Conservation (phyloP, 2,329 filamentous ascomycete genomes). For the Arthrobotrys megalospora region DNA sequence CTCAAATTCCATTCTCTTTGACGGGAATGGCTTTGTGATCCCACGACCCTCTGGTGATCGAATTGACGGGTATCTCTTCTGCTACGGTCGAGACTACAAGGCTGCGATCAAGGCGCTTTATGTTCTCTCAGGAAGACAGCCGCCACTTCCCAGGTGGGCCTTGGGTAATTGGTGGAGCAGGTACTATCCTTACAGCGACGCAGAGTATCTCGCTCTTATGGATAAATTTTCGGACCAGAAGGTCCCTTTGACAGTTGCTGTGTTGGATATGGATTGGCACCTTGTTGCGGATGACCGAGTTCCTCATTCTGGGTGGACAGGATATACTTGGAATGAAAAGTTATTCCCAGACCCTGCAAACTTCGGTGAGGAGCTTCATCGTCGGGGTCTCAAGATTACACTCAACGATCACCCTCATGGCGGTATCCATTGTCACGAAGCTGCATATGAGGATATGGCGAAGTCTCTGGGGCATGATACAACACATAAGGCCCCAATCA, state of each 20-base stretch:
- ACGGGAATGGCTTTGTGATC: too few species aligned
- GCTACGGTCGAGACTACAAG: conserved; percentile 68
- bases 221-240: conserved; percentile 71
- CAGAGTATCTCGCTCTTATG: conserved; percentile 74
- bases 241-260: conserved; percentile 74
- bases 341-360: too few species aligned
- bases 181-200: conserved; percentile 74
- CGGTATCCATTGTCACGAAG: too few species aligned
- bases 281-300: conserved; percentile 70
- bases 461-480: too few species aligned
- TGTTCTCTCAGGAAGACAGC: conserved; percentile 73
- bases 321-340: conserved; percentile 63
- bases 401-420: too few species aligned
- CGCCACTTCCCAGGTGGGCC: conserved; percentile 73
- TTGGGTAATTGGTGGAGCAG: conserved; percentile 71
- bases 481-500: too few species aligned
- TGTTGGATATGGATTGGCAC: conserved; percentile 80
- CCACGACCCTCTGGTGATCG: too few species aligned
- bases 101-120: conserved; percentile 73
- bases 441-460: too few species aligned
- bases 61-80: too few species aligned
- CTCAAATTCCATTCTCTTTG: too few species aligned
- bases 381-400: too few species aligned
- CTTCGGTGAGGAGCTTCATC: too few species aligned
- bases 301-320: conserved; percentile 73